Evolutionary conservation across 345 rosid genomes (phyloP).

Genomic region (Laguncularia racemosa): DNA sequence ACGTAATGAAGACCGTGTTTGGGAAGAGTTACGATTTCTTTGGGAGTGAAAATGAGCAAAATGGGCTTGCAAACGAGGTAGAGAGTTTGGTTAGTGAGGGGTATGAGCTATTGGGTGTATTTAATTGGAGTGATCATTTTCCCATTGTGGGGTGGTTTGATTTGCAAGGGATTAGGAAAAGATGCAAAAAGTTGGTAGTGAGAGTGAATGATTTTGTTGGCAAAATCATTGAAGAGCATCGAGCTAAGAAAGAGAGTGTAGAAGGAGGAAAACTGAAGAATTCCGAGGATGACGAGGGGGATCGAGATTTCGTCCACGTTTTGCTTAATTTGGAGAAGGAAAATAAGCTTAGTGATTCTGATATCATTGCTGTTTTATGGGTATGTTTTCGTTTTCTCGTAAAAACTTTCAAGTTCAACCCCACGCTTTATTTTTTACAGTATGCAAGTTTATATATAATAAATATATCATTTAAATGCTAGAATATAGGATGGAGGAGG

Average conservation of each 20-base stretch:
- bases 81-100: slow-evolving; percentile 1
- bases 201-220: slow-evolving; percentile 50
- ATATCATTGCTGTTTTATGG: slow-evolving; percentile 77
- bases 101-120: slow-evolving; percentile 5
- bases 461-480: no score
- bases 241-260: slow-evolving; percentile 13
- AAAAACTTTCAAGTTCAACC: no score
- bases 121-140: slow-evolving; percentile 13
- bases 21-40: neutral
- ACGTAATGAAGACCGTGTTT: neutral
- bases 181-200: slow-evolving; percentile 21
- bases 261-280: no score
- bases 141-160: slow-evolving; percentile 5
- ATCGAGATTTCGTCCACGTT: slow-evolving; percentile 57
- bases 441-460: no score
- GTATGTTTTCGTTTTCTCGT: slow-evolving; percentile 17
- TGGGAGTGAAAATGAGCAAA: no score
- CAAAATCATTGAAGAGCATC: slow-evolving; percentile 50
- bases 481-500: no score
- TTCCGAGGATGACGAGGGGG: slow-evolving; percentile 1
- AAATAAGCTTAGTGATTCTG: slow-evolving; percentile 41
- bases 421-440: no score
- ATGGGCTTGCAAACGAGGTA: no score
- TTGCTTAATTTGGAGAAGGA: slow-evolving; percentile 55
- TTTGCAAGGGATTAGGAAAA: slow-evolving; percentile 4